Conservation (phyloP, 768 basidiomycete species). For the Rubroboletus satanas region DNA sequence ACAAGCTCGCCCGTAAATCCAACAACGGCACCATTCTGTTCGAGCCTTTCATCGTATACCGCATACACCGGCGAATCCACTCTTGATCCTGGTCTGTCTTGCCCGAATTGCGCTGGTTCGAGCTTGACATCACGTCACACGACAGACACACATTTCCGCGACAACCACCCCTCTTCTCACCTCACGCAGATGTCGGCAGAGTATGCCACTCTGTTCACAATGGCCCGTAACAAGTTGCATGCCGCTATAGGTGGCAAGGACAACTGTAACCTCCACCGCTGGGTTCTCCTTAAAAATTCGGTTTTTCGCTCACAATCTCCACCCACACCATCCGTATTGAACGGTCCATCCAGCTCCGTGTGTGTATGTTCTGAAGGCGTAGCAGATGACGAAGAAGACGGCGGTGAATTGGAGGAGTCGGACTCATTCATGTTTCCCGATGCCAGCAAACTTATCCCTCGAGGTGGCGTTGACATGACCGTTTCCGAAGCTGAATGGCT, state of each 20-base stretch:
- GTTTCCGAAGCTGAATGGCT: conserved; percentile 77
- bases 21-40: conserved; percentile 86
- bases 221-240: conserved; percentile 75
- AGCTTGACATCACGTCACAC: conserved; percentile 9
- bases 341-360: conserved; percentile 17
- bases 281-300: conserved; percentile 87
- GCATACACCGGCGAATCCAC: conserved; percentile 61
- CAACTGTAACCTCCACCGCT: conserved; percentile 74
- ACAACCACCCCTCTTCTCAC: conserved; percentile 7
- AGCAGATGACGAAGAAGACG: conserved; percentile 52
- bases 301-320: conserved; percentile 52
- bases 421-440: conserved; percentile 83
- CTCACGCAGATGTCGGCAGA: conserved; percentile 45
- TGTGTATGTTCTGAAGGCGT: conserved; percentile 35
- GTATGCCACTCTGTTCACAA: conserved; percentile 47
- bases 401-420: conserved; percentile 38
- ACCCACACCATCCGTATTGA: conserved; percentile 30
- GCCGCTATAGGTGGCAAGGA: conserved; percentile 58
- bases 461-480: conserved; percentile 30
- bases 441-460: conserved; percentile 52
- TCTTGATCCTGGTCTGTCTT: conserved; percentile 19
- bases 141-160: conserved; percentile 17
- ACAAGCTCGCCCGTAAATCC: conserved; percentile 74
- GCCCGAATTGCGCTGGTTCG: background rate
- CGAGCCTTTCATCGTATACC: conserved; percentile 83